Evolutionary conservation across 2,329 filamentous ascomycete genomes (phyloP).

Genomic region (Scytalidium sp.): DNA sequence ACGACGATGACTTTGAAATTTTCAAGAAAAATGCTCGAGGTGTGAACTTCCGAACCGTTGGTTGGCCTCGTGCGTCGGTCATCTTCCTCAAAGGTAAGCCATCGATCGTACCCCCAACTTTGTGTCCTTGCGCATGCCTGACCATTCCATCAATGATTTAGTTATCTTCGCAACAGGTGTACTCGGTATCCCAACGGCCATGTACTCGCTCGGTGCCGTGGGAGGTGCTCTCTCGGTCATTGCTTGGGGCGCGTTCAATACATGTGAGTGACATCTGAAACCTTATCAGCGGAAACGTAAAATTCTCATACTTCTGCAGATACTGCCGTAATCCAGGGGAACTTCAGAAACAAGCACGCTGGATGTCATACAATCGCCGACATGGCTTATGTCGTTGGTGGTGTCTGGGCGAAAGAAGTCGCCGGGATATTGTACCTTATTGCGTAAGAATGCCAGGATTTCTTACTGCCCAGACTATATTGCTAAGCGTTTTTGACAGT

Average conservation of each 20-base stretch:
- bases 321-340: conserved; percentile 43
- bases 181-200: conserved; percentile 36
- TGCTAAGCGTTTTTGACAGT: background rate
- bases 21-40: conserved; percentile 38
- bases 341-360: conserved; percentile 46
- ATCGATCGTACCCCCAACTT: background rate
- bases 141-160: background rate
- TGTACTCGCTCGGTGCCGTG: conserved; percentile 36
- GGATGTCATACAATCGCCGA: conserved; percentile 51
- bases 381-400: conserved; percentile 55
- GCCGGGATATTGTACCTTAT: conserved; percentile 53
- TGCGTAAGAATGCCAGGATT: conserved; percentile 26
- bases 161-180: conserved; percentile 36
- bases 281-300: conserved; percentile 3
- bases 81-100: conserved; percentile 37
- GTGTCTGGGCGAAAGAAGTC: conserved; percentile 46
- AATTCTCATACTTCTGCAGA: conserved; percentile 15
- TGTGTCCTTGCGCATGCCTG: too few relatives aligned
- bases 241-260: conserved; percentile 30
- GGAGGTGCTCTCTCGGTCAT: conserved; percentile 39
- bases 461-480: background rate
- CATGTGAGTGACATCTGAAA: conserved; percentile 14
- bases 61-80: conserved; percentile 43
- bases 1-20: conserved; percentile 28
- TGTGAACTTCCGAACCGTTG: conserved; percentile 44